Percentiles rank a stretch among this genome's conserved stretches.
Evolutionary conservation across 1,284 basidiomycete genomes (phyloP).

Genomic region (Athelia sp.): DNA sequence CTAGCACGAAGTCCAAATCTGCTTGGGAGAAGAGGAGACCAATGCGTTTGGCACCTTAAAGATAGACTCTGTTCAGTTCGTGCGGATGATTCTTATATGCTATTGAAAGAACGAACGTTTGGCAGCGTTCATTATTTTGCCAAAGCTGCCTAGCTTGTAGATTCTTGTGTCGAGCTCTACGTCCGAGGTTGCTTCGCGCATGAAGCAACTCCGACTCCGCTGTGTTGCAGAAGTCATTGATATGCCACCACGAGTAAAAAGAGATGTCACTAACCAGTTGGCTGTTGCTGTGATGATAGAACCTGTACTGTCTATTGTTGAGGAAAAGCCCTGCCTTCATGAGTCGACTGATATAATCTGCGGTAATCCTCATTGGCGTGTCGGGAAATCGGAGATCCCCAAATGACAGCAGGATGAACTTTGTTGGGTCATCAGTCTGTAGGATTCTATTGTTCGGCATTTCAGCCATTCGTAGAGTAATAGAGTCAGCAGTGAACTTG

Average conservation of each 20-base stretch:
- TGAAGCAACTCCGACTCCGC: conserved; percentile 58
- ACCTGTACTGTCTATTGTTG: conserved; percentile 56
- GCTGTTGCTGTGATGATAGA: conserved; percentile 66
- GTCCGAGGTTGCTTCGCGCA: conserved; percentile 48
- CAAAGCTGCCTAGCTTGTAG: conserved; percentile 51
- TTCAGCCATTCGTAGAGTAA: conserved; percentile 41
- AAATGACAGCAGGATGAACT: conserved; percentile 54
- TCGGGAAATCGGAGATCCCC: conserved; percentile 48
- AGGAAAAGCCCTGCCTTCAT: conserved; percentile 50
- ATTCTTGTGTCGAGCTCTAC: conserved; percentile 50
- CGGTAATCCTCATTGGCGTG: conserved; percentile 35
- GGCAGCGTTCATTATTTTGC: conserved; percentile 53
- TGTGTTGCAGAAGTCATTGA: conserved; percentile 16
- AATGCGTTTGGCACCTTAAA: conserved; percentile 58
- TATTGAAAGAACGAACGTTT: conserved; percentile 41
- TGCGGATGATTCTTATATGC: background rate
- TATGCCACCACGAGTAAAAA: background rate
- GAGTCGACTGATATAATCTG: conserved; percentile 52
- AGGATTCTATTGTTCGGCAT: conserved; percentile 57
- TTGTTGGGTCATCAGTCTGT: conserved; percentile 44
- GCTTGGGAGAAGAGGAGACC: conserved; percentile 62
- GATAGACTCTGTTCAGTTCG: background rate
- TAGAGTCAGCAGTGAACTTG: conserved; percentile 42
- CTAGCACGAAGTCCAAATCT: conserved; percentile 49
- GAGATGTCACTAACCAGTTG: conserved; percentile 47